Evolutionary conservation across 208 protist species (phyloP).

Genomic region (Trypanosoma caninum): DNA sequence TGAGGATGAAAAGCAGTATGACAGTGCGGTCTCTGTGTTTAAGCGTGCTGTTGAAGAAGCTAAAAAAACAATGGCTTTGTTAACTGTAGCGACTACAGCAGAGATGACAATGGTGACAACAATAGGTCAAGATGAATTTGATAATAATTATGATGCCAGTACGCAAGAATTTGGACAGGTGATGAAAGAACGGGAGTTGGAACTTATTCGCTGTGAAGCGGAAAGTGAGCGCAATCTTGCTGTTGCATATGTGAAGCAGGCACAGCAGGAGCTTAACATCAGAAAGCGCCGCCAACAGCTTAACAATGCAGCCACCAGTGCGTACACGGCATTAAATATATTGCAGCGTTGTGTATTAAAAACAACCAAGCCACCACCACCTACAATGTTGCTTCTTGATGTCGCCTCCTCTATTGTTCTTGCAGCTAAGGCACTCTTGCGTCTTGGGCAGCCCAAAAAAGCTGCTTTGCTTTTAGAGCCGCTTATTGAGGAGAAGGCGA

Average conservation of each 20-base stretch:
- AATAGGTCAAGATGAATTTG: not conserved
- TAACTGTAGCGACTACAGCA: not conserved
- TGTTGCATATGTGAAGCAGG: conserved; percentile 70
- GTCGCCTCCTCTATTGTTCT: conserved; percentile 73
- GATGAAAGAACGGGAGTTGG: conserved; percentile 38
- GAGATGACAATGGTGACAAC: not conserved
- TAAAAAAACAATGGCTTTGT: conserved; percentile 10
- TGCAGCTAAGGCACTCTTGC: conserved; percentile 61
- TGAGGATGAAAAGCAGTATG: conserved; percentile 51
- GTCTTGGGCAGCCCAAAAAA: conserved; percentile 78
- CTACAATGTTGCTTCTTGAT: conserved; percentile 53
- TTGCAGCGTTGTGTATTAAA: conserved; percentile 74
- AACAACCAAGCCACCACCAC: conserved; percentile 1
- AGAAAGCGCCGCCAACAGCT: conserved; percentile 61
- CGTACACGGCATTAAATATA: conserved; percentile 80
- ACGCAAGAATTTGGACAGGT: not conserved
- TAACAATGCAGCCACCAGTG: conserved; percentile 79
- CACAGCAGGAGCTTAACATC: conserved; percentile 88
- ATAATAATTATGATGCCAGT: not conserved
- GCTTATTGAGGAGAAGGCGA: conserved; percentile 77
- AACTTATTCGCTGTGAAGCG: conserved; percentile 52
- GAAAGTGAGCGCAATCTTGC: conserved; percentile 87
- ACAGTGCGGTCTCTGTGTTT: conserved; percentile 44
- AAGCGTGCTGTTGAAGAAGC: conserved; percentile 53
- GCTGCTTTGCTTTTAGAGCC: conserved; percentile 80